Conservation (phyloP, 148 eudicot genomes). For the Camellia lanceoleosa region DNA sequence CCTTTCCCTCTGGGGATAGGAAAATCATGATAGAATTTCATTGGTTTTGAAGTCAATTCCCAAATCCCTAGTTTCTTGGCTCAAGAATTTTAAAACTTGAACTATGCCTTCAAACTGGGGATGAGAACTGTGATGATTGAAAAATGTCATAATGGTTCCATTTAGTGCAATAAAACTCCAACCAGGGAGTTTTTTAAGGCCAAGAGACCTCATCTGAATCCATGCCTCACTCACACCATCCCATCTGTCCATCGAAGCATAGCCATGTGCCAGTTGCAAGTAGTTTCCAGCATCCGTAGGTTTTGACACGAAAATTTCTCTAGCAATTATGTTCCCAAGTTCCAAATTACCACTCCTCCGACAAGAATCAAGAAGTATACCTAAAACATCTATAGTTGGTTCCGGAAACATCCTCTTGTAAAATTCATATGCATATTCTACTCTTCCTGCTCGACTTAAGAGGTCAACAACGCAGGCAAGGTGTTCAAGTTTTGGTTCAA, state of each 20-base stretch:
- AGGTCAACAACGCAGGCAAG: constrained; percentile 82
- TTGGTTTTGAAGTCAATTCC: constrained; percentile 14
- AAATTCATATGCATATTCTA: constrained; percentile 68
- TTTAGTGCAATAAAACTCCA: constrained; percentile 79
- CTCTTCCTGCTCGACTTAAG: constrained; percentile 78
- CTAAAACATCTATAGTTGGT: constrained; percentile 63
- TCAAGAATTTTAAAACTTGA: constrained; percentile 43
- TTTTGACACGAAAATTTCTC: constrained; percentile 44
- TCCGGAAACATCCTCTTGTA: constrained; percentile 45
- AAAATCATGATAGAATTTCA: constrained; percentile 2
- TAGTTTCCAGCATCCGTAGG: constrained; percentile 61
- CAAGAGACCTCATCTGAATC: constrained; percentile 78
- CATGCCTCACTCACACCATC: constrained; percentile 72
- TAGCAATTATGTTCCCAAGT: constrained; percentile 53
- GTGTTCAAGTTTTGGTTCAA: constrained; percentile 69
- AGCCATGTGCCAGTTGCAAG: constrained; percentile 75
- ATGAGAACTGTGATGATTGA: constrained; percentile 59
- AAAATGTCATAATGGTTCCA: constrained; percentile 65
- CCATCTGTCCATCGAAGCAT: constrained; percentile 76
- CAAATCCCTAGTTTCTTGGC: constrained; percentile 43
- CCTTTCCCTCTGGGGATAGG: background rate
- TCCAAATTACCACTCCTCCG: constrained; percentile 46
- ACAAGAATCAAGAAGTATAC: constrained; percentile 84
- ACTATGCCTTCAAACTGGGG: constrained; percentile 55
- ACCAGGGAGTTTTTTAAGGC: constrained; percentile 71